Percentiles rank a stretch among this genome's conserved stretches.
phyloP scores from a whole-genome alignment of 148 eudicot species.

The Vaccinium macrocarpon region DNA sequence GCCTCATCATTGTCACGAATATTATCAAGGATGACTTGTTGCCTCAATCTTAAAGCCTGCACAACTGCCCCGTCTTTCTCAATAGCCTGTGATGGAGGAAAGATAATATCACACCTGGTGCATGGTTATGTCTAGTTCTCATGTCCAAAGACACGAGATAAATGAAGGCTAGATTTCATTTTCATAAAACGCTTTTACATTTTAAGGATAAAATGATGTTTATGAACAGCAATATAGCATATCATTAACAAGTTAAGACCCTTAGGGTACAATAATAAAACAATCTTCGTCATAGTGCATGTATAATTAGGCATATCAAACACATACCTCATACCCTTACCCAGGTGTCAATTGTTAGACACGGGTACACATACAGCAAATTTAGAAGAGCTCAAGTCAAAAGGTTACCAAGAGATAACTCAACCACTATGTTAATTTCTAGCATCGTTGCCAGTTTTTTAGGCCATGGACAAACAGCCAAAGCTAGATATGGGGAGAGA shows the following conservation, averaged over 20 bases:
- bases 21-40: conserved; percentile 76
- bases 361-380: not conserved
- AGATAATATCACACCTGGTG: not conserved
- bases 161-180: not conserved
- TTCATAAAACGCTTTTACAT: not conserved
- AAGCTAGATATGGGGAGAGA: not conserved
- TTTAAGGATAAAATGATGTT: not conserved
- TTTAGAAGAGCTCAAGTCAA: not conserved
- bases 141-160: not conserved
- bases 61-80: conserved; percentile 63
- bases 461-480: not conserved
- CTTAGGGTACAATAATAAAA: not conserved
- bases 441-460: not conserved
- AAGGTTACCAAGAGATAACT: not conserved
- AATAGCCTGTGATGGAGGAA: conserved; percentile 36
- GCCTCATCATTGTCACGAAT: conserved; percentile 85
- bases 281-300: not conserved
- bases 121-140: not conserved
- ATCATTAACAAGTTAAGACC: not conserved
- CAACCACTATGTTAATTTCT: not conserved
- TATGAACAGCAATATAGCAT: not conserved
- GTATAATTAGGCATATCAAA: not conserved
- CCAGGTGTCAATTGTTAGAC: not conserved
- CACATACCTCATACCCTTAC: not conserved
- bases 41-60: conserved; percentile 56